Evolutionary conservation across 306 rosid species (phyloP), one percentile per base, ranked within the genome.

Genomic region (Echinosophora koreensis): DNA sequence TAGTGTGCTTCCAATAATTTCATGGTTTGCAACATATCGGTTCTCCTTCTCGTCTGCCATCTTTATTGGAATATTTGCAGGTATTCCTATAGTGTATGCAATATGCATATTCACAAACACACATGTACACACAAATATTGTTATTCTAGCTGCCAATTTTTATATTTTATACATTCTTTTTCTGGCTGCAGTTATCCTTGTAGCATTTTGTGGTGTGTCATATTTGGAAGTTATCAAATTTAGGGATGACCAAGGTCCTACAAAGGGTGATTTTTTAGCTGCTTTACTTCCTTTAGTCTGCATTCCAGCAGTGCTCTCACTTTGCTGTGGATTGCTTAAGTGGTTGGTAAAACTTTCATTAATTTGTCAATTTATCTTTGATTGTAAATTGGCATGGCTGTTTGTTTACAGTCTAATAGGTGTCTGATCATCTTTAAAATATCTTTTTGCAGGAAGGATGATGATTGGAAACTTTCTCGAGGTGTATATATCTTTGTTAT

Each of bases 21-120:
- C 99, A 4, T 96, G 99, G 99, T 96, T 96, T 79, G 93, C 98
- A 44, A 91, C 99, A 2, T 96, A 96, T 65, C 89, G 98, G 51
- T 92, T 96, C 83, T 88, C 99, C 61, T 78, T 84, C 81, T 91
- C 97, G 58, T 96, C 98, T 86, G 99, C 99, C 58, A 74, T 87
- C 28, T 87, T 89, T 64, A 84, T 92, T 46, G 98, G 93, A 77
- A 80, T 91, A 80, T 96, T 92, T 88, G 78, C 97, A 74, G 98
- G 99, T 96, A 84, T 77, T 30, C 83, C 73, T 71, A 50, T 5
- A 17, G 66, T 18, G 6, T 73, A 15, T 46, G 9, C 41, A 30
- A 4, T 73, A 15, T 46, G 9, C 41, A 30, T 49, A 17, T 44
- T 12, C 34, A 12, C 61, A n/a, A 27, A 7, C 10, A 13, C 13